Conservation (phyloP, 2,329 filamentous ascomycete genomes). For the Emmonsiellopsis sp. region DNA sequence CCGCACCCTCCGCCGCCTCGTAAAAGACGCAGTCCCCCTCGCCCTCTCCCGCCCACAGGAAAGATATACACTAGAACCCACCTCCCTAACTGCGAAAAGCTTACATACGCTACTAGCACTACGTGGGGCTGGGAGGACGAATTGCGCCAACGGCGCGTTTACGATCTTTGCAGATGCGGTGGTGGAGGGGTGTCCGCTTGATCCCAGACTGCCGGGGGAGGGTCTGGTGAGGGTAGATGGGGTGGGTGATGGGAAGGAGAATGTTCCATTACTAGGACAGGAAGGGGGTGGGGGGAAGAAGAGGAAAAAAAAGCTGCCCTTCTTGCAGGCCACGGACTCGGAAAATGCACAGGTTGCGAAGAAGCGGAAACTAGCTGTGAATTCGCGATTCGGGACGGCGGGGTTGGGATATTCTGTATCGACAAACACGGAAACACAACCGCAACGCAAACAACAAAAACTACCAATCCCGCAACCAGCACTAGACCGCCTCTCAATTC, state of each 20-base stretch:
- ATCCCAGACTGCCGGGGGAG: conserved; percentile 30
- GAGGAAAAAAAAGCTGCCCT: conserved; percentile 10
- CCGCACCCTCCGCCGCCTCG: conserved; percentile 58
- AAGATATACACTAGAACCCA: conserved; percentile 60
- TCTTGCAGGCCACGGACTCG: conserved; percentile 1
- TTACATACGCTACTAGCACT: conserved; percentile 60
- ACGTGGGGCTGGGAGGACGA: conserved; percentile 60
- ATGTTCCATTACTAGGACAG: conserved; percentile 4
- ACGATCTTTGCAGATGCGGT: conserved; percentile 63
- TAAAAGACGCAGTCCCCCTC: conserved; percentile 72
- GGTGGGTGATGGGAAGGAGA: conserved; percentile 11
- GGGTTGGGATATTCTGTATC: conserved; percentile 21
- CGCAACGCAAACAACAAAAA: conserved; percentile 1
- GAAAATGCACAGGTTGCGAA: conserved; percentile 37
- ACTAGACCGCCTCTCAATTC: conserved; percentile 42
- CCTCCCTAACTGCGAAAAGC: conserved; percentile 62
- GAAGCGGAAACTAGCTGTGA: conserved; percentile 52
- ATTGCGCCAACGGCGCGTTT: conserved; percentile 69
- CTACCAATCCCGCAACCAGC: conserved; percentile 3
- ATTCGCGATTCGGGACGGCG: conserved; percentile 61
- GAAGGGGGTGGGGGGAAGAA: not conserved
- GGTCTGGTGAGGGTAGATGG: no score
- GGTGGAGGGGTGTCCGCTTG: conserved; percentile 42
- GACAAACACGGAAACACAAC: not conserved
- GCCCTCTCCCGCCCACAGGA: conserved; percentile 67